Evolutionary conservation across 805 yeast genomes (phyloP).

Genomic region (Starmerella sp.): DNA sequence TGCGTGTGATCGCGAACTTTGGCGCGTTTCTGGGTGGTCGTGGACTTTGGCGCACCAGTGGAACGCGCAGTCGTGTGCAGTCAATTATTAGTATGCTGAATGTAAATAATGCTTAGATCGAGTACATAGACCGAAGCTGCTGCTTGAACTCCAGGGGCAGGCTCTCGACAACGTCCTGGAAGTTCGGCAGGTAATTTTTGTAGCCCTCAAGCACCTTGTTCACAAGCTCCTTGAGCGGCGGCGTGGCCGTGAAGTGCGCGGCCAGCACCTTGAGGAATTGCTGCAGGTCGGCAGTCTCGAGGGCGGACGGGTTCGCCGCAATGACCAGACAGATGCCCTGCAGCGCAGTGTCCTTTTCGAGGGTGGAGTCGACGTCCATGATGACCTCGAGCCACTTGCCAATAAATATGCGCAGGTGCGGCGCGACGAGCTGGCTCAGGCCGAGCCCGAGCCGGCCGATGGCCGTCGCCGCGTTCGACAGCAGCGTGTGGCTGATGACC

Average conservation of each 20-base stretch:
- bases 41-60: too few relatives aligned
- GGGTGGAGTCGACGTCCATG: constrained; percentile 53
- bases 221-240: constrained; percentile 25
- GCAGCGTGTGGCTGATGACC: constrained; percentile 38
- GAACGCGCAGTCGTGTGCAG: too few relatives aligned
- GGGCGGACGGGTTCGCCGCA: constrained; percentile 52
- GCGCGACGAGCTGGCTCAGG: constrained; percentile 47
- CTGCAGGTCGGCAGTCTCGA: constrained; percentile 35
- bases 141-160: constrained; percentile 22
- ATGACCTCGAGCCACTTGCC: constrained; percentile 62
- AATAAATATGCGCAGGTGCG: constrained; percentile 47
- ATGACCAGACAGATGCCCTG: constrained; percentile 70
- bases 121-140: constrained; percentile 19
- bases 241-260: constrained; percentile 27
- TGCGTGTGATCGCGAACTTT: too few relatives aligned
- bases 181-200: constrained; percentile 21
- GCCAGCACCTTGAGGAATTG: constrained; percentile 22
- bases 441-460: constrained; percentile 72
- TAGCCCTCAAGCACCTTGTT: constrained; percentile 23
- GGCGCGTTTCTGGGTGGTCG: too few relatives aligned
- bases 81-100: not conserved
- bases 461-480: constrained; percentile 83
- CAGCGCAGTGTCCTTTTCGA: constrained; percentile 80
- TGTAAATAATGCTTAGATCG: constrained; percentile 1
- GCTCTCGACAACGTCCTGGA: constrained; percentile 15